Evolutionary conservation across 1,284 basidiomycete species (phyloP), one percentile per base, ranked within the genome.

Genomic region (Irpex rosettiformis): DNA sequence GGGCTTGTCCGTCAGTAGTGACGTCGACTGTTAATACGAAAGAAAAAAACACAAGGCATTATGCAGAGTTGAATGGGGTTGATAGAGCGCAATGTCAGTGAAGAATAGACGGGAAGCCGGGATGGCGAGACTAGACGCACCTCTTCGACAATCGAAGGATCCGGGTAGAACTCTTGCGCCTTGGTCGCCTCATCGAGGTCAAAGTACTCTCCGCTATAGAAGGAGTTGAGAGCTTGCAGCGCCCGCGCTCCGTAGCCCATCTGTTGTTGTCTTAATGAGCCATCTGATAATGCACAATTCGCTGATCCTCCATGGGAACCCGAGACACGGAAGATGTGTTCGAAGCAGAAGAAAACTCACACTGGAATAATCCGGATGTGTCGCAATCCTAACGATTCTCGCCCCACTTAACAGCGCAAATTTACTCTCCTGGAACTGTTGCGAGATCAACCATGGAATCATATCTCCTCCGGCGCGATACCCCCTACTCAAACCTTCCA

Each of bases 181-280:
- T 76, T 76, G 11, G 75, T 73, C 48, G 77, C 75, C 70, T 96
- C 95, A 68, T 94, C 88, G n/a, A 97, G 74, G 67, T 90, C 92
- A 73, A 95, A 90, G 66, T 94, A 87, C 72, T 98, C 92, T 29
- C 96, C 96, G 61, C 86, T 90, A 75, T 96, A 99, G 75, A 94
- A 99, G 8, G 88, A 81, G 67, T 94, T 92, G 54, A 99, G 78
- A 0, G 89, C 88, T 67, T 96, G 83, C 53, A 99, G 75, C 0
- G 96, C 94, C 43, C 95, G 84, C n/a, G 90, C 86, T 11, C 97
- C 97, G 69, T 99, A 99, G 3, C 97, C 97, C 96, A 98, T 98
- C 89, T 94, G 69, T 18, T 24, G 42, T 58, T 18, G 58, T 49
- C 21, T 42, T 4, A 13, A 4, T 2, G 61, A 47, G 22, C 33